phyloP scores from a whole-genome alignment of 345 rosid genomes.

The Arabis hirsuta region DNA sequence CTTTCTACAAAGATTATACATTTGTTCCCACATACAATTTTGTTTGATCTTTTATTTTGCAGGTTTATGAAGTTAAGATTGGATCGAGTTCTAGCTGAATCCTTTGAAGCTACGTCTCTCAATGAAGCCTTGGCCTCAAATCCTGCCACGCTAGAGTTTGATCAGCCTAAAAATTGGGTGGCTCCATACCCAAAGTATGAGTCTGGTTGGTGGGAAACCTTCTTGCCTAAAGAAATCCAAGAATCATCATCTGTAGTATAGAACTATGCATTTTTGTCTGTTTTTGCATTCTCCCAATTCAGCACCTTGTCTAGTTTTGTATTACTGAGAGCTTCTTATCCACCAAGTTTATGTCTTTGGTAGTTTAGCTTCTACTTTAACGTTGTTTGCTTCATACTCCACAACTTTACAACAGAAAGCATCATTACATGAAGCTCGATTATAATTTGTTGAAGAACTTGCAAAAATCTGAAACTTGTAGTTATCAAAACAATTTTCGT shows the following conservation, averaged over 20 bases:
- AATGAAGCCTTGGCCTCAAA: conserved; percentile 87
- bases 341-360: conserved; percentile 5
- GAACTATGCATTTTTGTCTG: conserved; percentile 14
- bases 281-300: conserved; percentile 1
- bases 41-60: conserved; percentile 16
- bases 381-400: neutral
- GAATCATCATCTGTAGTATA: conserved; percentile 53
- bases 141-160: conserved; percentile 69
- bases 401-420: neutral
- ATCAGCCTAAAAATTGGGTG: conserved; percentile 82
- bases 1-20: neutral
- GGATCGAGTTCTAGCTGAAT: conserved; percentile 86
- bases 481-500: neutral
- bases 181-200: conserved; percentile 96
- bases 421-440: neutral
- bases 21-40: neutral
- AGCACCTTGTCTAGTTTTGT: conserved; percentile 25
- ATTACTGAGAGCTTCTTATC: conserved; percentile 32
- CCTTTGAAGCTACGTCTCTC: conserved; percentile 64
- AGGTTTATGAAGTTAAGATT: conserved; percentile 97
- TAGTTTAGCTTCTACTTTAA: conserved; percentile 18
- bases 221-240: conserved; percentile 63
- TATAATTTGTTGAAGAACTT: neutral
- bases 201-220: conserved; percentile 91
- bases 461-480: neutral